A percentile compares a stretch with the other conserved stretches of the same genome.
Evolutionary conservation across 768 basidiomycete species (phyloP).

Genomic region (Suillus brevipes): DNA sequence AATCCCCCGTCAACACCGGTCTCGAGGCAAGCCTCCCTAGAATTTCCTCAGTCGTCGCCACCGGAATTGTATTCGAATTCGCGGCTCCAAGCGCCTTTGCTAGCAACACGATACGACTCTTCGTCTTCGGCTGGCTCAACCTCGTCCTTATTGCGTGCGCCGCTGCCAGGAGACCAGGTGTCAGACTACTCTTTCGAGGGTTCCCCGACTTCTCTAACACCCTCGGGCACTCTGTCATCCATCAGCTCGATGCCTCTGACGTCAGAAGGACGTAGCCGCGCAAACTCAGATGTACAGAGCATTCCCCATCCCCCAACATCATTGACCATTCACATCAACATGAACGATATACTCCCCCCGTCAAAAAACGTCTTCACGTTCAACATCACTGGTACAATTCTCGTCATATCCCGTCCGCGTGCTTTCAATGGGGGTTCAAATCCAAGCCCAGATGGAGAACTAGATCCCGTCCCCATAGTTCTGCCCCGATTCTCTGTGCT

Average conservation of each 20-base stretch:
- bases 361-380: conserved; percentile 66
- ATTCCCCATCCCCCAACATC: conserved; percentile 45
- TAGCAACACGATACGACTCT: conserved; percentile 40
- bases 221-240: conserved; percentile 42
- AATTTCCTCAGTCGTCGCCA: conserved; percentile 35
- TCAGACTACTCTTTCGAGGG: conserved; percentile 78
- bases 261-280: conserved; percentile 37
- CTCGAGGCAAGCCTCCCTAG: conserved; percentile 52
- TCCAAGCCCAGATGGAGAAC: conserved; percentile 25
- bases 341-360: conserved; percentile 72
- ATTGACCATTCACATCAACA: conserved; percentile 72
- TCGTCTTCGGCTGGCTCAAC: conserved; percentile 41
- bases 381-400: conserved; percentile 61
- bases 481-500: conserved; percentile 72
- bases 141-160: conserved; percentile 71
- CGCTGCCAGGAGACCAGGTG: conserved; percentile 62
- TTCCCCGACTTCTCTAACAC: conserved; percentile 53
- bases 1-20: conserved; percentile 39
- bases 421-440: conserved; percentile 23
- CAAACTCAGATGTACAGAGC: conserved; percentile 34
- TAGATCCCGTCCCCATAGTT: conserved; percentile 52
- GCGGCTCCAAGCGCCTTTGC: conserved; percentile 21
- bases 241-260: conserved; percentile 35
- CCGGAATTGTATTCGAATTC: conserved; percentile 21
- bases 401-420: conserved; percentile 49